A percentile compares a stretch with the other conserved stretches of the same genome.
phyloP scores from a whole-genome alignment of 106 monocot species.

The Phalaenopsis aphrodite region DNA sequence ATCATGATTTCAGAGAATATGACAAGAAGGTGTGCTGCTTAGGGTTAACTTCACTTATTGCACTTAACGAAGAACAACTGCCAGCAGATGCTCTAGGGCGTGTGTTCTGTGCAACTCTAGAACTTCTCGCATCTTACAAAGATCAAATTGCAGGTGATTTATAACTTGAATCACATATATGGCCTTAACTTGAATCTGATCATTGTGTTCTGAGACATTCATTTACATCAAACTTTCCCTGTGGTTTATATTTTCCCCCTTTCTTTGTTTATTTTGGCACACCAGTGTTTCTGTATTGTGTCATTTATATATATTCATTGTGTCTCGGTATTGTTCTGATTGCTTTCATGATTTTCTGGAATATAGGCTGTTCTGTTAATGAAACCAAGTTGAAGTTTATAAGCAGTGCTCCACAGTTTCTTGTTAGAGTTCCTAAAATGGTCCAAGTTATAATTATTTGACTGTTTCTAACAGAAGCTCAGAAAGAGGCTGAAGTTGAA shows the following conservation, averaged over 20 bases:
- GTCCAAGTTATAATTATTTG: background rate
- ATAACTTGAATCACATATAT: slow-evolving; percentile 4
- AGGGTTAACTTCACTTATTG: slow-evolving; percentile 86
- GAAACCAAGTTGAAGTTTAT: background rate
- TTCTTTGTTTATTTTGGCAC: background rate
- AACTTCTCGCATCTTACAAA: slow-evolving; percentile 82
- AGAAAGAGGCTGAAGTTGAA: slow-evolving; percentile 63
- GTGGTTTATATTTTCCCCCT: background rate
- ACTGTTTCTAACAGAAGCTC: slow-evolving; percentile 36
- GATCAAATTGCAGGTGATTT: slow-evolving; percentile 89
- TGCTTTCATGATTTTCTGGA: too few species aligned
- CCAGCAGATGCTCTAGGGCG: slow-evolving; percentile 68
- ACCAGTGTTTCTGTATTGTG: background rate
- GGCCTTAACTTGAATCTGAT: background rate
- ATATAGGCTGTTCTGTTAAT: too few species aligned
- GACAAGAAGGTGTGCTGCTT: slow-evolving; percentile 97
- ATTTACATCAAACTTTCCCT: background rate
- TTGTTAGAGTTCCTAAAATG: background rate
- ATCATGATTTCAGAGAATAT: slow-evolving; percentile 61
- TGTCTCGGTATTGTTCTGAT: background rate
- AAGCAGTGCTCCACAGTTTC: background rate
- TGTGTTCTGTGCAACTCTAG: slow-evolving; percentile 73
- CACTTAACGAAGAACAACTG: slow-evolving; percentile 60
- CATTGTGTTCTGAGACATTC: background rate
- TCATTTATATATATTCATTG: background rate